Percentiles rank a stretch among this genome's conserved stretches.
phyloP scores from a whole-genome alignment of 1,284 basidiomycete genomes.

The Cryptococcus amylolentus region DNA sequence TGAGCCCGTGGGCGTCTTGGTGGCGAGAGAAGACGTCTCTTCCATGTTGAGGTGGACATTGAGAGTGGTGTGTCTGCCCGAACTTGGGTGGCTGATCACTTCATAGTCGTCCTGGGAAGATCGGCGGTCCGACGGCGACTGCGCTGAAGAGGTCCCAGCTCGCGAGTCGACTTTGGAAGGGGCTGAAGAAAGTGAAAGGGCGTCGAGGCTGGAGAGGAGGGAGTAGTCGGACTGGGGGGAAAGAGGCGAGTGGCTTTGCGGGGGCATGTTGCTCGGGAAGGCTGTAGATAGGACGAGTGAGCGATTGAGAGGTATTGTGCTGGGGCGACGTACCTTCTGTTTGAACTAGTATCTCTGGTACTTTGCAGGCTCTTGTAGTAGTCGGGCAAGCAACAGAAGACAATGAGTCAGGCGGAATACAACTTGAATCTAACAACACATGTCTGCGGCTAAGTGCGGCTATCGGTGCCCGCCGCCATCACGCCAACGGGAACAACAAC shows the following conservation, averaged over 20 bases:
- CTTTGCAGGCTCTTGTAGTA: too few species aligned
- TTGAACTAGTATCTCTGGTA: too few species aligned
- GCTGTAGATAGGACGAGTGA: background rate
- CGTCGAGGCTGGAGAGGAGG: constrained; percentile 17
- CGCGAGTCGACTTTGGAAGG: background rate
- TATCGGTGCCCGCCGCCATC: too few species aligned
- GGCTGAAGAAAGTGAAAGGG: constrained; percentile 10
- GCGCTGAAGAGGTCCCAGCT: background rate
- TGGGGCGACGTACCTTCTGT: background rate
- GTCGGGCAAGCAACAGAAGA: too few species aligned
- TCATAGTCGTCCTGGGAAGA: constrained; percentile 1
- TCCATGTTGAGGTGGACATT: background rate
- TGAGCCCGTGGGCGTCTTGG: too few species aligned
- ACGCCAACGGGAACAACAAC: too few species aligned
- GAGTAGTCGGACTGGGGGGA: constrained; percentile 15
- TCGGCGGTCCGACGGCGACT: background rate
- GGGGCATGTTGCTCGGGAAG: background rate
- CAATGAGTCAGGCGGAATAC: too few species aligned
- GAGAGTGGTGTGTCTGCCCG: background rate
- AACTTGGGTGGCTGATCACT: background rate
- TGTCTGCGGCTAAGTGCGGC: too few species aligned
- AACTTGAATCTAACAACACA: too few species aligned
- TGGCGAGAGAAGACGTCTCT: background rate
- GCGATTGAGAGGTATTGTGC: background rate
- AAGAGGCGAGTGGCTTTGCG: background rate